These are phyloP conservation scores for Colletotrichum horii DNA, from an alignment of 2,329 filamentous ascomycete species.

Conservation along the genomic window DNA sequence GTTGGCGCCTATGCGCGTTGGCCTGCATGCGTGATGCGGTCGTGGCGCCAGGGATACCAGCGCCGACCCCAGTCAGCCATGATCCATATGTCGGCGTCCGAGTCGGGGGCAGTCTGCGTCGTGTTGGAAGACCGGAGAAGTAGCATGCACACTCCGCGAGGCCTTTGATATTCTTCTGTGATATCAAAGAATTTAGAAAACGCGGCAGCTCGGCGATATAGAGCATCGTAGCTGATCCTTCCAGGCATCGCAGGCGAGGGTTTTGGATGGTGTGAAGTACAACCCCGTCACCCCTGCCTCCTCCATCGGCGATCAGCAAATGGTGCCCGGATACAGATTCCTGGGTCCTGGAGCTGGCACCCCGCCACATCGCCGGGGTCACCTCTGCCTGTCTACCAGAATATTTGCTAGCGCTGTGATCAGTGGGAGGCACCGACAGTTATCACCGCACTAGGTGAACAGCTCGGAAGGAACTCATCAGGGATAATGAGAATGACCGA, in stretches of 20 bases:
- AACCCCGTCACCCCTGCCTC: background rate
- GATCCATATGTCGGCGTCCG: background rate
- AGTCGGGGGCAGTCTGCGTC: background rate
- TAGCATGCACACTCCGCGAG: background rate
- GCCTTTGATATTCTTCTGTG: background rate
- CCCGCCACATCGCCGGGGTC: background rate
- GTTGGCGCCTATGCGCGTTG: slow-evolving; percentile 23
- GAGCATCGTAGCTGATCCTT: slow-evolving; percentile 5
- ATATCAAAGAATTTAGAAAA: background rate
- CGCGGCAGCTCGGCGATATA: background rate
- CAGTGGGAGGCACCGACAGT: slow-evolving; percentile 9
- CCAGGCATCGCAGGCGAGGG: background rate
- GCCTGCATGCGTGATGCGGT: slow-evolving; percentile 19
- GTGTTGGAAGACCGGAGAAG: background rate
- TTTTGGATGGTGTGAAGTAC: background rate
- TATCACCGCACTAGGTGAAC: slow-evolving; percentile 1
- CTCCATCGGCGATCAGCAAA: slow-evolving; percentile 10
- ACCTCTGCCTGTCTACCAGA: background rate
- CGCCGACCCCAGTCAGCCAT: background rate
- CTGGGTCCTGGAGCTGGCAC: slow-evolving; percentile 7
- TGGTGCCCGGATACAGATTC: background rate
- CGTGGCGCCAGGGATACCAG: slow-evolving; percentile 16
- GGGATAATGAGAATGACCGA: background rate
- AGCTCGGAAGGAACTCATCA: slow-evolving; percentile 4
- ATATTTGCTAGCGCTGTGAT: slow-evolving; percentile 20